Evolutionary conservation across 106 monocot species (phyloP).

Genomic region (Hemerocallis citrina): DNA sequence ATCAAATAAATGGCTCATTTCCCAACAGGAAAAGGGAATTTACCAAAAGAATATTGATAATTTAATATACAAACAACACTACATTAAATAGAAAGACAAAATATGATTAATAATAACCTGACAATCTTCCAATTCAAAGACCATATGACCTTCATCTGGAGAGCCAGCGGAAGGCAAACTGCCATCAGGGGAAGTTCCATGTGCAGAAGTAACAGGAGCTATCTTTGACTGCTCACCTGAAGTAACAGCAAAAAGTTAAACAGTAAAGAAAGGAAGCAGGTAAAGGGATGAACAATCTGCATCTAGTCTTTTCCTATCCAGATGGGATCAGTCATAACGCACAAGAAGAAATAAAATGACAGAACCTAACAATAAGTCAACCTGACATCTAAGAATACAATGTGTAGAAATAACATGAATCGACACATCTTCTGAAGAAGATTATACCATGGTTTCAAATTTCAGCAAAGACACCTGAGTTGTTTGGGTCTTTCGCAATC

Average conservation of each 20-base stretch:
- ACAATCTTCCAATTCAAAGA: slow-evolving; percentile 30
- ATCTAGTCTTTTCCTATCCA: no score
- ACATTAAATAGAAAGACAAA: not conserved
- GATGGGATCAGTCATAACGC: no score
- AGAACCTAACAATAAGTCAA: no score
- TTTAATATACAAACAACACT: slow-evolving; percentile 2
- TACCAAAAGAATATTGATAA: not conserved
- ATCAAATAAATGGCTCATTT: not conserved
- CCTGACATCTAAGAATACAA: no score
- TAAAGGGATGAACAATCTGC: no score
- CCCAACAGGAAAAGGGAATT: not conserved
- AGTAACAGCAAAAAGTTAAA: slow-evolving; percentile 3
- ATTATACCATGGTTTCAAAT: no score
- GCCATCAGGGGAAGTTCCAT: slow-evolving; percentile 15
- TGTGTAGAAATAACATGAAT: no score
- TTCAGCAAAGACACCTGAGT: no score
- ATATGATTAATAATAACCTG: slow-evolving; percentile 29
- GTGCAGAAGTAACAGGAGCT: slow-evolving; percentile 1
- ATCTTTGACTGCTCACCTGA: slow-evolving; percentile 26
- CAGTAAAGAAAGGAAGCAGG: not conserved
- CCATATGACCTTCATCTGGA: slow-evolving; percentile 23
- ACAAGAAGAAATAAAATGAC: no score
- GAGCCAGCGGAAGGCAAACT: slow-evolving; percentile 20
- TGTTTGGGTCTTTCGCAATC: no score
- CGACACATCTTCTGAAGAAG: no score